phyloP scores from a whole-genome alignment of 202 grass and related monocot species.

The Tripidium arundinaceum region DNA sequence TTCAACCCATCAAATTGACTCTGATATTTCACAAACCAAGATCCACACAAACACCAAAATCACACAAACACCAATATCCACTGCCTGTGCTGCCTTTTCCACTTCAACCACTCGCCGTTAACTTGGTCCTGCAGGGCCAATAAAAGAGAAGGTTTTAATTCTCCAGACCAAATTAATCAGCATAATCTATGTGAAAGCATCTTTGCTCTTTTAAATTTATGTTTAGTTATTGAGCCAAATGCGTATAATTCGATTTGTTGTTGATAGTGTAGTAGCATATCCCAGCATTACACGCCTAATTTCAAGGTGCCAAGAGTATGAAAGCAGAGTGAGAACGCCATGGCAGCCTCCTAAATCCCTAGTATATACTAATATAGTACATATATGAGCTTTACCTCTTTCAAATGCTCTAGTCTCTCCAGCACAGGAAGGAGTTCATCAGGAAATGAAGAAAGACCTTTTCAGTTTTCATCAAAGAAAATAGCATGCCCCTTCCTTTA shows the following conservation, averaged over 20 bases:
- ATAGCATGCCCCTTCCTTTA: background rate
- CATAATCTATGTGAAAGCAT: background rate
- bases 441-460: constrained; percentile 59
- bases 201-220: background rate
- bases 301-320: background rate
- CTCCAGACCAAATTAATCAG: background rate
- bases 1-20: no score
- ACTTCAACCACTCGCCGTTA: no score
- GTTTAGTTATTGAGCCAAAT: background rate
- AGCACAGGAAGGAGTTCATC: constrained; percentile 64
- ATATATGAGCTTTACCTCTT: constrained; percentile 52
- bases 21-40: no score
- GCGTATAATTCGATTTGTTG: background rate
- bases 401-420: constrained; percentile 84
- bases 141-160: background rate
- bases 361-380: background rate
- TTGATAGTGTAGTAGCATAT: background rate
- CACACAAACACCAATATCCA: no score
- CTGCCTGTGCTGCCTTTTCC: no score
- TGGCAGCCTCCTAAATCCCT: background rate
- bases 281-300: no score
- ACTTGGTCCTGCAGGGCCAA: constrained; percentile 68
- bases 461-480: constrained; percentile 6
- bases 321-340: background rate
- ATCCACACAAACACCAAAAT: no score